Conservation (phyloP, 805 yeast species). For the Cyberlindnera misumaiensis region DNA sequence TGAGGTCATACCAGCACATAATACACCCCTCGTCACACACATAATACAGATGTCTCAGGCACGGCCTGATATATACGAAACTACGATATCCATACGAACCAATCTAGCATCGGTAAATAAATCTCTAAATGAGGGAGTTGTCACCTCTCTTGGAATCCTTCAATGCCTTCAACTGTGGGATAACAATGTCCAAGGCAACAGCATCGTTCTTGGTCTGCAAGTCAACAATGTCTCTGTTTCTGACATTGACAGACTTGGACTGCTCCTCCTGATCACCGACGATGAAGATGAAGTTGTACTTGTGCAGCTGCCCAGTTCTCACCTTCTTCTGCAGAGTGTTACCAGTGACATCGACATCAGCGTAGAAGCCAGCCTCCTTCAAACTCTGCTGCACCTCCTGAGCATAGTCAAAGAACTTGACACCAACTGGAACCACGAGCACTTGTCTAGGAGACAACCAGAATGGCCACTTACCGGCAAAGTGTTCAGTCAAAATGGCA, state of each 20-base stretch:
- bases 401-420: slow-evolving; percentile 87
- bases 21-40: too few species aligned
- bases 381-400: slow-evolving; percentile 64
- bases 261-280: slow-evolving; percentile 94
- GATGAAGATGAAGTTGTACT: slow-evolving; percentile 91
- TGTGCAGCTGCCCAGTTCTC: slow-evolving; percentile 90
- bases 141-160: slow-evolving; percentile 71
- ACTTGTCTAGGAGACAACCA: slow-evolving; percentile 99
- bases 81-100: too few species aligned
- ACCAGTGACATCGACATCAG: slow-evolving; percentile 90
- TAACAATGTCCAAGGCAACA: slow-evolving; percentile 63
- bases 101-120: background rate
- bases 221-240: slow-evolving; percentile 92
- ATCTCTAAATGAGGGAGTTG: slow-evolving; percentile 33
- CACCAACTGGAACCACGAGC: slow-evolving; percentile 94
- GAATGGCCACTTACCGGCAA: slow-evolving; percentile 99
- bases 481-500: slow-evolving; percentile 96
- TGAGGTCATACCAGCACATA: too few species aligned
- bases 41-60: too few species aligned
- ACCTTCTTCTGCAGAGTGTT: slow-evolving; percentile 98
- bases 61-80: too few species aligned
- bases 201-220: slow-evolving; percentile 91
- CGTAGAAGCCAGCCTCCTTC: slow-evolving; percentile 73
- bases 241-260: slow-evolving; percentile 78
- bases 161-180: slow-evolving; percentile 59